phyloP scores from a whole-genome alignment of 2,329 filamentous ascomycete genomes.

The Xylariaceae sp. region DNA sequence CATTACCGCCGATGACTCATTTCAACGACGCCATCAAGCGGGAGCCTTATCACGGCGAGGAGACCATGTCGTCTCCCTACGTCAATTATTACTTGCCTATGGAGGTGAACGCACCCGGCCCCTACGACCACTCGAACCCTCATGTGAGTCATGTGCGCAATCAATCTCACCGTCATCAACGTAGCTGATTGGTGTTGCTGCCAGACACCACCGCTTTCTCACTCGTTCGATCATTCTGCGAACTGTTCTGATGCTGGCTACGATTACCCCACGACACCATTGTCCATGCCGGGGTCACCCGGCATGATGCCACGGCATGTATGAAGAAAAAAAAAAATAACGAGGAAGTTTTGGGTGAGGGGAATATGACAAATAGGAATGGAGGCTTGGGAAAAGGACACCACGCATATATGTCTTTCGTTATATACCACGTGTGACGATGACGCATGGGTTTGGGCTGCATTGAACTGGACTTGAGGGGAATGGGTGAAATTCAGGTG shows the following conservation, averaged over 20 bases:
- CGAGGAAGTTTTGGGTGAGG: neutral
- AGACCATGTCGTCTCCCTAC: slow-evolving; percentile 58
- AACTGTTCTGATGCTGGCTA: slow-evolving; percentile 57
- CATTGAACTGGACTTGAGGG: slow-evolving; percentile 7
- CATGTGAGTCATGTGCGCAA: slow-evolving; percentile 63
- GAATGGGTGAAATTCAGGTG: slow-evolving; percentile 4
- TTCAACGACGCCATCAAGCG: slow-evolving; percentile 63
- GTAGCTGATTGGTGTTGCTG: slow-evolving; percentile 44
- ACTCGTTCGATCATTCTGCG: slow-evolving; percentile 64
- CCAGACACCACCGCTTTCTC: slow-evolving; percentile 72
- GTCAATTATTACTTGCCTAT: slow-evolving; percentile 64
- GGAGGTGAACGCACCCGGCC: slow-evolving; percentile 54
- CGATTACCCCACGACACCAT: slow-evolving; percentile 63
- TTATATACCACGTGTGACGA: slow-evolving; percentile 2
- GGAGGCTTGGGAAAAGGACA: neutral
- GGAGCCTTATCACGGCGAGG: slow-evolving; percentile 53
- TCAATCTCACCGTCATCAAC: slow-evolving; percentile 38
- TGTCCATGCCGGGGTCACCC: slow-evolving; percentile 68
- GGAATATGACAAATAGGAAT: neutral
- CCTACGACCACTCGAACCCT: slow-evolving; percentile 64
- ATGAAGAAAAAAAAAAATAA: slow-evolving; percentile 6
- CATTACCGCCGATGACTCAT: slow-evolving; percentile 59
- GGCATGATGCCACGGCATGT: slow-evolving; percentile 33
- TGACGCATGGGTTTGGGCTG: slow-evolving; percentile 12
- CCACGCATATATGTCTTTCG: neutral